These are phyloP conservation scores for Sphaerobolus stellatus DNA, from an alignment of 1,284 basidiomycete species.

Conservation along the genomic window DNA sequence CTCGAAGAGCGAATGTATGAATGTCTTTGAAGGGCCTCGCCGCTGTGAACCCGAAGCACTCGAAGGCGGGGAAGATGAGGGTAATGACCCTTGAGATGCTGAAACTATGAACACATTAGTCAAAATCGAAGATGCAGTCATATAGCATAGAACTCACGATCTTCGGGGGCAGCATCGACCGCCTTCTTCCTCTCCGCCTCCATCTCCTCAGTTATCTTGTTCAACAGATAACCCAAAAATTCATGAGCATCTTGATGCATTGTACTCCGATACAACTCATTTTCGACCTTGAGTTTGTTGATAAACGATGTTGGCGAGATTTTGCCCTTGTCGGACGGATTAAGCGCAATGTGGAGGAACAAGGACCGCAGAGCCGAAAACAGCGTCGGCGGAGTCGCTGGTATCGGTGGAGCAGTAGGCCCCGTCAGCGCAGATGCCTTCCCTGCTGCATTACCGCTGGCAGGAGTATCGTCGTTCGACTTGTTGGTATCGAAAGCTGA, in stretches of 20 bases:
- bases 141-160: slow-evolving; percentile 44
- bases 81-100: slow-evolving; percentile 54
- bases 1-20: slow-evolving; percentile 92
- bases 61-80: slow-evolving; percentile 41
- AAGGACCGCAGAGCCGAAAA: slow-evolving; percentile 88
- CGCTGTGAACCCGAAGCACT: slow-evolving; percentile 38
- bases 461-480: not conserved
- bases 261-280: slow-evolving; percentile 81
- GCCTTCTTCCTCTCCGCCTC: slow-evolving; percentile 62
- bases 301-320: slow-evolving; percentile 87
- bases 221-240: slow-evolving; percentile 93
- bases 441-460: slow-evolving; percentile 21
- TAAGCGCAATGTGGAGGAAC: slow-evolving; percentile 79
- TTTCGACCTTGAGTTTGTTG: slow-evolving; percentile 85
- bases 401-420: slow-evolving; percentile 42
- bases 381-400: slow-evolving; percentile 69
- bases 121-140: not conserved
- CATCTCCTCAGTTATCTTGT: slow-evolving; percentile 91
- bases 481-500: slow-evolving; percentile 13
- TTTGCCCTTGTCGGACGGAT: slow-evolving; percentile 77
- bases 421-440: slow-evolving; percentile 13
- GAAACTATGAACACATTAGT: slow-evolving; percentile 46
- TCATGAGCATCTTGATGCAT: slow-evolving; percentile 97
- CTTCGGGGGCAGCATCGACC: slow-evolving; percentile 40
- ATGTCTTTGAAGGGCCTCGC: slow-evolving; percentile 53